Evolutionary conservation across 768 basidiomycete species (phyloP).

Genomic region (Boletus pseudo-olivaceus): DNA sequence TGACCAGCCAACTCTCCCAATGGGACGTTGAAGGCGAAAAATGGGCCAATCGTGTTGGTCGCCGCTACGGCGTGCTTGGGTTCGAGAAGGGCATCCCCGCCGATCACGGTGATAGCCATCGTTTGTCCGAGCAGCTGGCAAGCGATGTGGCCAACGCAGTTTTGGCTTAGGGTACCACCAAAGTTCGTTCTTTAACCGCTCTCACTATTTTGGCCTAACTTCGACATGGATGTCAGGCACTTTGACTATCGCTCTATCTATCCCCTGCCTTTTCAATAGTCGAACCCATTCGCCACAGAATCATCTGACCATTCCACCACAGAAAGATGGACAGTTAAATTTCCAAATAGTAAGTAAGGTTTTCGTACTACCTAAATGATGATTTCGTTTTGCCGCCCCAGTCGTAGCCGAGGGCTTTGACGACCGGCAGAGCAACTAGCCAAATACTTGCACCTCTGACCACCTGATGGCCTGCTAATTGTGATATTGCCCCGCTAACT

Average conservation of each 20-base stretch:
- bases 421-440: conserved; percentile 64
- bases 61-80: conserved; percentile 78
- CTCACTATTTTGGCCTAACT: not conserved
- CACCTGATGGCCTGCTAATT: not conserved
- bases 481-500: conserved; percentile 6
- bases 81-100: conserved; percentile 48
- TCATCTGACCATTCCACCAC: conserved; percentile 20
- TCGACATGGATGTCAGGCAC: conserved; percentile 44
- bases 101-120: conserved; percentile 4
- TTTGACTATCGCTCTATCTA: conserved; percentile 71
- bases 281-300: conserved; percentile 50
- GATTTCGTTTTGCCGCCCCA: conserved; percentile 72
- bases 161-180: conserved; percentile 75
- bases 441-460: conserved; percentile 69
- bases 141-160: conserved; percentile 81
- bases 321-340: not conserved
- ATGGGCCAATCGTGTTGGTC: conserved; percentile 68
- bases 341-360: conserved; percentile 28
- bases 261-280: conserved; percentile 73
- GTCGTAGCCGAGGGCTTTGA: conserved; percentile 63
- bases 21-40: conserved; percentile 80
- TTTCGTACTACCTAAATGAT: conserved; percentile 36
- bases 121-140: conserved; percentile 44
- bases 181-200: conserved; percentile 44
- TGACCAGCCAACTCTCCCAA: conserved; percentile 38